Base-by-base conservation (phyloP, 192 early-diverging fungal species). In the Allomyces macrogynus region DNA sequence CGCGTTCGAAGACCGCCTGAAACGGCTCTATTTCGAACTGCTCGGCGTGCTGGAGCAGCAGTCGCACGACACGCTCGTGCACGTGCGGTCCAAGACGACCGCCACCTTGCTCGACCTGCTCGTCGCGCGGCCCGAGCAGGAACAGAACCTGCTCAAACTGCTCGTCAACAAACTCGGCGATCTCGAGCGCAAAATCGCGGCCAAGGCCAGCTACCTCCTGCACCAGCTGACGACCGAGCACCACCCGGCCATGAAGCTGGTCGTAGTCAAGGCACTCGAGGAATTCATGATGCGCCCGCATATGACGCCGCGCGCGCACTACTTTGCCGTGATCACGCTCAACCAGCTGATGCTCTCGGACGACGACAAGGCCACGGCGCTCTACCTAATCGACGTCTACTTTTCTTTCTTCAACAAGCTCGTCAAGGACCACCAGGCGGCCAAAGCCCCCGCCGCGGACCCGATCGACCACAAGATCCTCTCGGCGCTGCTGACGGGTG, bases 111-210 rank as follows among this genome's bases (percentile, higher is more conserved):
- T 78, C 65, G 86, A 87, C 66, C 77, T 99, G 32, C 75, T 97
- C 64, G 72, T 74, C 44, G 71, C 83, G 11, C 95, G 94, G 73
- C 91, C 95, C 23, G 95, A 99, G 74, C 91, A 95, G 73, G 95
- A 99, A 74, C 87, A 91, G 62, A 95, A 95, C 68, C 77, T 99
- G 62, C 79, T 99, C 63, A 80, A 86, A 49, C 70, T 99, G 43
- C 82, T 99, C 25, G 84, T 93, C 61, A 95, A 94, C 84, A 99
- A 96, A 73, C 74, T 99, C 44, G 95, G 95, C 68, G 95, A 98
- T 74, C 76, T 78, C 23, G 90, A 92, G 65, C 82, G 84, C 63
- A 89, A 91, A 73, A 77, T 93, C 22, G 87, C 92, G 0, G 87
- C 90, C 57, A 93, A 92, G 70, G 78, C 88, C 23, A 82, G 83